Percentiles rank a stretch among this genome's conserved stretches.
Conservation (phyloP, 371 early-diverging fungal species). For the Mucor circinelloides region DNA sequence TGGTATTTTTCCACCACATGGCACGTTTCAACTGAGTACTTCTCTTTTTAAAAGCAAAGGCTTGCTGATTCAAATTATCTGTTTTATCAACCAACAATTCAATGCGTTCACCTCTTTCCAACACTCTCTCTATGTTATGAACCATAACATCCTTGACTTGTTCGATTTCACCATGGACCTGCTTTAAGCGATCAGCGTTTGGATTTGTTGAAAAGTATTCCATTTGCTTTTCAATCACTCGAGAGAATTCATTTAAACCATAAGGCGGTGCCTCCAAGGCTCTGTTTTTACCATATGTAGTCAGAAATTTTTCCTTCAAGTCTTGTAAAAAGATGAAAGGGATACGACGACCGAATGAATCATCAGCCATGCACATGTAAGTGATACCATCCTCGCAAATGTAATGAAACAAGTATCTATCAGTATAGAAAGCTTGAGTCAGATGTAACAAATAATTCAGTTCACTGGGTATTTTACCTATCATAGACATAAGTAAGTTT, state of each 20-base stretch:
- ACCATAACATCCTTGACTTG: slow-evolving; percentile 95
- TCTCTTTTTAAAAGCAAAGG: slow-evolving; percentile 89
- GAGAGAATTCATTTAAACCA: slow-evolving; percentile 84
- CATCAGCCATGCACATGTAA: slow-evolving; percentile 91
- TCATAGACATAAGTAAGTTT: slow-evolving; percentile 92
- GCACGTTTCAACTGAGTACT: slow-evolving; percentile 84
- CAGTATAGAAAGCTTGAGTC: not conserved
- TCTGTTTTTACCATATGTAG: slow-evolving; percentile 61
- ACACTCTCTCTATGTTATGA: slow-evolving; percentile 82
- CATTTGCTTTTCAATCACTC: slow-evolving; percentile 81
- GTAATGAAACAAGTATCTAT: slow-evolving; percentile 88
- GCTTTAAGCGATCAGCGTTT: slow-evolving; percentile 75
- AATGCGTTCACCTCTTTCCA: slow-evolving; percentile 91
- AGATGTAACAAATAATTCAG: not conserved
- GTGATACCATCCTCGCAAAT: slow-evolving; percentile 79
- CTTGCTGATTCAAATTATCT: slow-evolving; percentile 83
- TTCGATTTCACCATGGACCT: slow-evolving; percentile 89
- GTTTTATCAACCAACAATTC: slow-evolving; percentile 92
- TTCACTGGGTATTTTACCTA: slow-evolving; percentile 48
- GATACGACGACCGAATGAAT: slow-evolving; percentile 83
- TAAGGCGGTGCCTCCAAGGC: slow-evolving; percentile 68
- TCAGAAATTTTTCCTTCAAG: slow-evolving; percentile 67
- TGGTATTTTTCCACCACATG: slow-evolving; percentile 95
- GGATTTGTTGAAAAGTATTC: slow-evolving; percentile 78
- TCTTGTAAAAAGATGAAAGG: slow-evolving; percentile 92